These are phyloP conservation scores for Eragrostis curvula DNA, from an alignment of 176 grass and related monocot genomes.

Conservation along the genomic window DNA sequence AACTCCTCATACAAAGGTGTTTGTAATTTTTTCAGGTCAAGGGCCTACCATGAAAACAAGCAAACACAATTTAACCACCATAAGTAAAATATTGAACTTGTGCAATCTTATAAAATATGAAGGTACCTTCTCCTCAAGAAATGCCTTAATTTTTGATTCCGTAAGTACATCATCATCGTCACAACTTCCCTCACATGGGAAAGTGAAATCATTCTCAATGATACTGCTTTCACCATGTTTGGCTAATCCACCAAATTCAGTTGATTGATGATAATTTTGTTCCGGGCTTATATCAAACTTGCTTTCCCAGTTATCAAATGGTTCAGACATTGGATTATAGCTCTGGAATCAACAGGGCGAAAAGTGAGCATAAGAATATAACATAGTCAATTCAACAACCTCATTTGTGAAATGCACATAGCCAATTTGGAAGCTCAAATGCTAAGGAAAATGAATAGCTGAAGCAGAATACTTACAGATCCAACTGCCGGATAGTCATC, in stretches of 20 bases:
- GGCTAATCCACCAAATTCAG: conserved; percentile 52
- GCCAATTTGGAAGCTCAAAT: conserved; percentile 32
- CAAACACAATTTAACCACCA: conserved; percentile 35
- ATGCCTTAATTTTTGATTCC: conserved; percentile 91
- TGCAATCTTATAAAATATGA: conserved; percentile 28
- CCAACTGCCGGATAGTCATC: conserved; percentile 64
- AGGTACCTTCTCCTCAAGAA: conserved; percentile 94
- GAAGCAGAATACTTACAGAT: conserved; percentile 70
- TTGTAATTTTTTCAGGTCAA: conserved; percentile 98
- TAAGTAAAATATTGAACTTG: conserved; percentile 17
- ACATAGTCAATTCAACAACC: conserved; percentile 10
- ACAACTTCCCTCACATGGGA: conserved; percentile 61
- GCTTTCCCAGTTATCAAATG: conserved; percentile 80
- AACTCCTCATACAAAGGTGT: conserved; percentile 98
- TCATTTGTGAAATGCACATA: conserved; percentile 22
- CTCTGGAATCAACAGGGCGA: conserved; percentile 54
- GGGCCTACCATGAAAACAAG: conserved; percentile 56
- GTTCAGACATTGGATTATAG: conserved; percentile 90
- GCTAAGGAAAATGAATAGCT: conserved; percentile 26
- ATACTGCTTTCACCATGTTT: conserved; percentile 53
- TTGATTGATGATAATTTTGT: conserved; percentile 48
- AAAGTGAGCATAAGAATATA: conserved; percentile 29
- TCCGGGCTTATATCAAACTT: conserved; percentile 63
- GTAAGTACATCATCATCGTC: conserved; percentile 90
- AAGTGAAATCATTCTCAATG: conserved; percentile 68